Evolutionary conservation across 768 basidiomycete genomes (phyloP).

Genomic region (Pleurotus tuber-regium): DNA sequence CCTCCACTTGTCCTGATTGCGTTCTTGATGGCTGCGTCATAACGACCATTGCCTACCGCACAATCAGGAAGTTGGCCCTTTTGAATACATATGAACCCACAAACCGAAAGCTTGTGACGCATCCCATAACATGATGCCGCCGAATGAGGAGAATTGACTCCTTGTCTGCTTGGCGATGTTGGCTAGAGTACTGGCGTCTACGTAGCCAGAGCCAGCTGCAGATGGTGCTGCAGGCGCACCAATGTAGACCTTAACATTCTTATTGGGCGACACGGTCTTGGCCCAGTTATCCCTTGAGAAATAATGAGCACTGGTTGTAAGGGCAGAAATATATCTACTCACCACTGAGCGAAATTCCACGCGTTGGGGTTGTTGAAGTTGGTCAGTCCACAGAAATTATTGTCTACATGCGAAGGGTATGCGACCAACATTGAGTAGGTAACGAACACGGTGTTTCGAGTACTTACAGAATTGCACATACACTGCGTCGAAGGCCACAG

Average conservation of each 20-base stretch:
- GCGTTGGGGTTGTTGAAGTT: slow-evolving; percentile 40
- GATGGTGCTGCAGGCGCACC: slow-evolving; percentile 51
- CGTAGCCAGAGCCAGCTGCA: slow-evolving; percentile 55
- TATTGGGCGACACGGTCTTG: slow-evolving; percentile 48
- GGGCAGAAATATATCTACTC: neutral
- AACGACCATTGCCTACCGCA: slow-evolving; percentile 35
- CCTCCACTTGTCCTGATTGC: slow-evolving; percentile 25
- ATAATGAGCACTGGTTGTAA: neutral
- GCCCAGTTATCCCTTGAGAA: slow-evolving; percentile 53
- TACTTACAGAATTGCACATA: slow-evolving; percentile 58
- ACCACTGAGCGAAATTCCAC: slow-evolving; percentile 51
- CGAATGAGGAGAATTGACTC: slow-evolving; percentile 49
- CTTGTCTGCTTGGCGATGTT: slow-evolving; percentile 38
- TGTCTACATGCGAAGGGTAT: too few relatives aligned
- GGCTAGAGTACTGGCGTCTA: slow-evolving; percentile 39
- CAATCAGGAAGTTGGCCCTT: neutral
- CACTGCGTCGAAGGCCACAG: slow-evolving; percentile 62
- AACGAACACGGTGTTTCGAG: neutral
- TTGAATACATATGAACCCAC: neutral
- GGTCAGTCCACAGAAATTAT: slow-evolving; percentile 48
- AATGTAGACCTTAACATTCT: slow-evolving; percentile 52
- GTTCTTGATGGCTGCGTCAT: slow-evolving; percentile 39
- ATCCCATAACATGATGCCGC: slow-evolving; percentile 47
- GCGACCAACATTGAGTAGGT: neutral
- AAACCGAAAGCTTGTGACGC: slow-evolving; percentile 37